Evolutionary conservation across 306 rosid genomes (phyloP), one percentile per base, ranked within the genome.

Genomic region (Dryas alaskensis): DNA sequence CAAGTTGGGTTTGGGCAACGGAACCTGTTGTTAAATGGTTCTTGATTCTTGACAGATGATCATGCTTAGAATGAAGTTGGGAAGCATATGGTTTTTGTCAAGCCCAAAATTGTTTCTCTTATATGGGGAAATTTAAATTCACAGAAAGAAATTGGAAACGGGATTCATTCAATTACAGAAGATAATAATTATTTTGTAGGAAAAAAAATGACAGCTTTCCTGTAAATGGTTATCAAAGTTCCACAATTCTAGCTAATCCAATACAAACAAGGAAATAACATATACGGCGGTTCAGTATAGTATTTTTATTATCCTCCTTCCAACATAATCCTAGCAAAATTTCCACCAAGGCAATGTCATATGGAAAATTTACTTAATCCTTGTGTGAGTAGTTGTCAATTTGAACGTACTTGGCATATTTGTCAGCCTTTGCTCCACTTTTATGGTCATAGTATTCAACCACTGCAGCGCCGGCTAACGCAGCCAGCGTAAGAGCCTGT

Each of bases 401-500:
- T 2, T 74, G 86, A 63, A 86, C 66, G 53, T 74, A 84, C 79
- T 86, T 84, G 4, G 88, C 79, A 9, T 79, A 79, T 60, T 78
- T 75, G 4, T 87, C 91, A 0, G 83, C 81, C 75, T 84, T 92
- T 6, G 62, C 72, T 25, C 74, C 88, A 1, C 81, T 5, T 72
- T 72, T 84, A 47, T 77, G 93, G 75, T 95, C 99, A 44, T 88
- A 90, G 84, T 84, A 90, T 73, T 92, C 99, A 6, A 90, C 99
- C 60, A 82, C 84, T 5, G 98, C 99, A 11, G 96, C 96, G 19
- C 98, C 99, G 0, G 90, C 90, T 50, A 95, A 74, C 45, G 98
- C 99, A 17, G 93, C 98, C 4, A 95, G 85, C 1, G 99, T 95
- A 16, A 92, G 82, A 74, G 93, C 99, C 91, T 95, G 99, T 3